Evolutionary conservation across 441 rosid genomes (phyloP).

Genomic region (Erodium texanum): DNA sequence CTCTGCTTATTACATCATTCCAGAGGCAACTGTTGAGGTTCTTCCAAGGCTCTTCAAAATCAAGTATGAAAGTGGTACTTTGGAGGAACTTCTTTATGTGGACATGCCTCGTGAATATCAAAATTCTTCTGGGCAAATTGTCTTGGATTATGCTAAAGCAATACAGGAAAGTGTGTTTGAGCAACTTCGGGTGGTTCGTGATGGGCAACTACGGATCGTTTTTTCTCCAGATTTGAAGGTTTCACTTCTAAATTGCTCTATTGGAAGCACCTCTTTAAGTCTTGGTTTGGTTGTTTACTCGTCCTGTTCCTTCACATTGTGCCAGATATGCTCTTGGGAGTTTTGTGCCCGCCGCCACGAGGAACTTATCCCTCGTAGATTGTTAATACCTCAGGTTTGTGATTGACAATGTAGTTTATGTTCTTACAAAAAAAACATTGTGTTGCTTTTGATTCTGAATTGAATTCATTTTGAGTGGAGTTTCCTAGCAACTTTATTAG

Average conservation of each 20-base stretch:
- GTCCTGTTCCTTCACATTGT: conserved; percentile 27
- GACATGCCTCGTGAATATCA: conserved; percentile 97
- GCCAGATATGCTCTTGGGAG: conserved; percentile 95
- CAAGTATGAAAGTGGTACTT: conserved; percentile 93
- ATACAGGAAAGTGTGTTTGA: conserved; percentile 98
- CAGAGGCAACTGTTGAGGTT: conserved; percentile 96
- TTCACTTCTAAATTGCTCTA: conserved; percentile 9
- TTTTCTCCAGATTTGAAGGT: conserved; percentile 96
- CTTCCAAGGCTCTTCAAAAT: conserved; percentile 97
- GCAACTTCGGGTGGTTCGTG: conserved; percentile 97
- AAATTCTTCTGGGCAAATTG: conserved; percentile 87
- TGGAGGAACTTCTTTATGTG: conserved; percentile 89
- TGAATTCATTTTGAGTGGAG: not conserved
- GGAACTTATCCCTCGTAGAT: conserved; percentile 88
- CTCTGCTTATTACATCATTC: conserved; percentile 19
- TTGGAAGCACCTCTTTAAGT: conserved; percentile 1
- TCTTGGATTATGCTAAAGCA: conserved; percentile 92
- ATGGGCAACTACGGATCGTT: conserved; percentile 89
- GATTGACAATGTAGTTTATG: conserved; percentile 5
- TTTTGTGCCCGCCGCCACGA: conserved; percentile 98
- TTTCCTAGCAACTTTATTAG: not conserved
- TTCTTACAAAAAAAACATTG: not conserved
- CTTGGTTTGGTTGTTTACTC: conserved; percentile 22
- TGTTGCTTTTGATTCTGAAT: conserved; percentile 1
- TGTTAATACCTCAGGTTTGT: conserved; percentile 86